These are phyloP conservation scores for Sideroxylon spinosum DNA, from an alignment of 179 eudicot genomes.

Conservation along the genomic window DNA sequence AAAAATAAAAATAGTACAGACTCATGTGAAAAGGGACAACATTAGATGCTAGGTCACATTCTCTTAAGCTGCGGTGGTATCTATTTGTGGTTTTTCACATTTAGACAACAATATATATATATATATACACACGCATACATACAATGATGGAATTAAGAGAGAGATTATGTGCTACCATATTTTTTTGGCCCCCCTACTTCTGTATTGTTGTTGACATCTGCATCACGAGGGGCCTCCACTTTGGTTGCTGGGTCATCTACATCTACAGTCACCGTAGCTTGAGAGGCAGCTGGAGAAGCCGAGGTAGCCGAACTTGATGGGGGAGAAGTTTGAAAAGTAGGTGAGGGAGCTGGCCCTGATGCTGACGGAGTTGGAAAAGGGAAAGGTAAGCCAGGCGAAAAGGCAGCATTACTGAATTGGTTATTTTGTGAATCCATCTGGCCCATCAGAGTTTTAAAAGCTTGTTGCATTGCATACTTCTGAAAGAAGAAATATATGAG, in stretches of 20 bases:
- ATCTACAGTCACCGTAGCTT: slow-evolving; percentile 48
- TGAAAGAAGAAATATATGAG: slow-evolving; percentile 30
- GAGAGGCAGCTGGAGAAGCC: slow-evolving; percentile 41
- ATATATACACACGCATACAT: not conserved
- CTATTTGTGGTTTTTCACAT: too few relatives aligned
- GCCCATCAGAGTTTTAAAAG: slow-evolving; percentile 66
- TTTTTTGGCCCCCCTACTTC: slow-evolving; percentile 46
- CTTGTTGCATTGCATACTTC: slow-evolving; percentile 94
- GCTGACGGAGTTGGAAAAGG: slow-evolving; percentile 47
- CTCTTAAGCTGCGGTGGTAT: not conserved
- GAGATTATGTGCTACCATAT: slow-evolving; percentile 39
- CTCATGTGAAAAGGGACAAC: not conserved
- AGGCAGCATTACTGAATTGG: slow-evolving; percentile 59
- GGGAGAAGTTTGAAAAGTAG: slow-evolving; percentile 22
- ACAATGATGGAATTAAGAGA: slow-evolving; percentile 7
- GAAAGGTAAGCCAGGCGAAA: slow-evolving; percentile 69
- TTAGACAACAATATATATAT: not conserved
- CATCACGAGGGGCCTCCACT: slow-evolving; percentile 41
- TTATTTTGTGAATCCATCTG: slow-evolving; percentile 79
- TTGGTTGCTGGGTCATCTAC: slow-evolving; percentile 51
- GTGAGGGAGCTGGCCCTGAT: slow-evolving; percentile 33
- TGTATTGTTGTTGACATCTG: slow-evolving; percentile 35
- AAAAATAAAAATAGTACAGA: slow-evolving; percentile 3
- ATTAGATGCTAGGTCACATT: not conserved
- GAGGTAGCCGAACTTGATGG: slow-evolving; percentile 27